Evolutionary conservation across 1,284 basidiomycete species (phyloP).

Genomic region (Phlebopus sp.): DNA sequence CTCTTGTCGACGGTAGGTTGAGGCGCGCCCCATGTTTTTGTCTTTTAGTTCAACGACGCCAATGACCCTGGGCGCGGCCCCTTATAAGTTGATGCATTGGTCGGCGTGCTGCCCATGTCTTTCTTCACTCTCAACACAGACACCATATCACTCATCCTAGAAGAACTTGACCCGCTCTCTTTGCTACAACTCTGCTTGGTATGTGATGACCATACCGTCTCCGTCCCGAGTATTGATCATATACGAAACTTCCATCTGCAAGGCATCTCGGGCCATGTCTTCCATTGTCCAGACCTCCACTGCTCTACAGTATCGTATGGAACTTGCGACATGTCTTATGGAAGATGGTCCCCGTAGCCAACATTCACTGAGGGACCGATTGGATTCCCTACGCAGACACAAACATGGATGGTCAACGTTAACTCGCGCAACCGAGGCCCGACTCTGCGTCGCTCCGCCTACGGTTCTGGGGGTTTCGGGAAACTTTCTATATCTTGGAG

Average conservation of each 20-base stretch:
- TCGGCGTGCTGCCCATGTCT: constrained; percentile 37
- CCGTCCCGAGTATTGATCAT: not conserved
- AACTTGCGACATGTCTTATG: constrained; percentile 54
- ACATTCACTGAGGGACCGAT: constrained; percentile 39
- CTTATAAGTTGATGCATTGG: constrained; percentile 30
- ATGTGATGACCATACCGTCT: constrained; percentile 9
- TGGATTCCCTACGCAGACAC: constrained; percentile 47
- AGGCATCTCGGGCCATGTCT: constrained; percentile 49
- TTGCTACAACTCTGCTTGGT: constrained; percentile 52
- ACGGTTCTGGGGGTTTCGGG: constrained; percentile 47
- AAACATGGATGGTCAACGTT: constrained; percentile 53
- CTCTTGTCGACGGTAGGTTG: constrained; percentile 29
- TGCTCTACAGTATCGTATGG: constrained; percentile 51
- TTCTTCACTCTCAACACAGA: constrained; percentile 52
- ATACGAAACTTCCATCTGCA: constrained; percentile 2
- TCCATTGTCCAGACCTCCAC: constrained; percentile 44
- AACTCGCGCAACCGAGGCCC: constrained; percentile 48
- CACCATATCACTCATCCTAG: constrained; percentile 50
- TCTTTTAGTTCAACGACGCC: constrained; percentile 25
- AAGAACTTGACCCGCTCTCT: constrained; percentile 50
- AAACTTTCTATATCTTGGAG: constrained; percentile 52
- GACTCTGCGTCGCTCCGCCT: constrained; percentile 40
- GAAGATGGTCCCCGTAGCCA: constrained; percentile 46
- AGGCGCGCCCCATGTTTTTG: constrained; percentile 35
- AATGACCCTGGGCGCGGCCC: constrained; percentile 22